Evolutionary conservation across 2,329 filamentous ascomycete genomes (phyloP).

Genomic region (Raffaelea ambrosiae): DNA sequence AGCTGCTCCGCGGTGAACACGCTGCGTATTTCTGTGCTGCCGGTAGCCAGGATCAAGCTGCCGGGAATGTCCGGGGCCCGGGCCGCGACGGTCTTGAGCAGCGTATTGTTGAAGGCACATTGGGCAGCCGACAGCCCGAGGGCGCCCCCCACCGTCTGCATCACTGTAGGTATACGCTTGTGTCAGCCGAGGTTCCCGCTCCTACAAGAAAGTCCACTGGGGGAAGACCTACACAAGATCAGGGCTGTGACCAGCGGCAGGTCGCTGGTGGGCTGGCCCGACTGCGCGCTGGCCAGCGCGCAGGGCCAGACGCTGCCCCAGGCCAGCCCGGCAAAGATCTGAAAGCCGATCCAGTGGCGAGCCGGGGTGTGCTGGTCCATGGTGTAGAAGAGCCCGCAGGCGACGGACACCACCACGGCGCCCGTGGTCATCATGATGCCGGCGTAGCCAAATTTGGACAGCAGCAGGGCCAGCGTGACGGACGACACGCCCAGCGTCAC

Average conservation of each 20-base stretch:
- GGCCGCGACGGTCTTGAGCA: slow-evolving; percentile 5
- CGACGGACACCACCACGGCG: slow-evolving; percentile 14
- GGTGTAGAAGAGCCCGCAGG: slow-evolving; percentile 23
- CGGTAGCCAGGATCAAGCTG: not conserved
- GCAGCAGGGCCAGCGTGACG: slow-evolving; percentile 17
- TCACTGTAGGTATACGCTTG: no score
- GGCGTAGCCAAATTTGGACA: slow-evolving; percentile 16
- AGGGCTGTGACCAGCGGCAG: slow-evolving; percentile 28
- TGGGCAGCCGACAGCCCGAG: slow-evolving; percentile 4
- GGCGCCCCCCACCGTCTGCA: slow-evolving; percentile 55
- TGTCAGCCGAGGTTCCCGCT: no score
- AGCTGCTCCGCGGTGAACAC: not conserved
- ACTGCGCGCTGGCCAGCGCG: slow-evolving; percentile 38
- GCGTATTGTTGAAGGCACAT: slow-evolving; percentile 5
- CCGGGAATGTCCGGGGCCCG: not conserved
- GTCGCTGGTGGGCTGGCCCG: slow-evolving; percentile 34
- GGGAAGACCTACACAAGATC: slow-evolving; percentile 20
- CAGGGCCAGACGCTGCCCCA: slow-evolving; percentile 17
- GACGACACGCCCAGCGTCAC: slow-evolving; percentile 20
- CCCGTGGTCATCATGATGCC: slow-evolving; percentile 15
- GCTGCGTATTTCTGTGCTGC: not conserved
- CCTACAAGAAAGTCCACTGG: no score
- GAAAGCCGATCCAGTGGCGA: slow-evolving; percentile 28
- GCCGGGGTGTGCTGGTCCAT: slow-evolving; percentile 18
- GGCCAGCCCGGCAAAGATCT: slow-evolving; percentile 8